A percentile compares a stretch with the other conserved stretches of the same genome.
phyloP scores from a whole-genome alignment of 106 monocot species.

The Amphibolis antarctica region DNA sequence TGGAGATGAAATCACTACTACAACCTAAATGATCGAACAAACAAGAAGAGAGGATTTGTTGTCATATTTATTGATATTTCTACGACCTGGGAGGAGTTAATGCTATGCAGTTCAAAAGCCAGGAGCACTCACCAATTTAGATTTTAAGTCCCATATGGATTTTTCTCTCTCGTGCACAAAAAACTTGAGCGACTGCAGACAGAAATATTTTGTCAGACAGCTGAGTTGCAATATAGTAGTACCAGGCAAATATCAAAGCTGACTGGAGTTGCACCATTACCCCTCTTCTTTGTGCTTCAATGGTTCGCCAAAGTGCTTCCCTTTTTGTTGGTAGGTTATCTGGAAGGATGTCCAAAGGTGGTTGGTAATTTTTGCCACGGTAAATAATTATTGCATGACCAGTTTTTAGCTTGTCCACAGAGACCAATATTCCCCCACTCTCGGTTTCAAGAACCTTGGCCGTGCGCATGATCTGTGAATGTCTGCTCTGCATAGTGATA shows the following conservation, averaged over 20 bases:
- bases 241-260: not conserved
- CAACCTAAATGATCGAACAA: not conserved
- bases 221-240: not conserved
- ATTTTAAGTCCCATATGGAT: slow-evolving; percentile 38
- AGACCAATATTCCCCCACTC: slow-evolving; percentile 60
- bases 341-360: slow-evolving; percentile 29
- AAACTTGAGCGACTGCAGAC: slow-evolving; percentile 64
- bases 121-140: slow-evolving; percentile 34
- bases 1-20: not conserved
- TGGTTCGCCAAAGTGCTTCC: slow-evolving; percentile 57
- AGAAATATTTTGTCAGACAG: not conserved
- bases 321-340: slow-evolving; percentile 61
- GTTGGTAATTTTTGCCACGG: slow-evolving; percentile 70
- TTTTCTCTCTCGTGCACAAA: slow-evolving; percentile 47
- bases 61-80: not conserved
- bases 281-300: slow-evolving; percentile 80
- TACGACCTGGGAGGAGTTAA: too few species aligned
- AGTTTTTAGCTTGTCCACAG: slow-evolving; percentile 52
- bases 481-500: slow-evolving; percentile 46
- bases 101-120: too few species aligned
- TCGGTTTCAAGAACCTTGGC: slow-evolving; percentile 65
- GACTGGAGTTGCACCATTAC: slow-evolving; percentile 16
- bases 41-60: not conserved
- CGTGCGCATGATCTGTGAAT: slow-evolving; percentile 34
- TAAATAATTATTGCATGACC: slow-evolving; percentile 79